Evolutionary conservation across 2,329 filamentous ascomycete genomes (phyloP).

Genomic region (Trichophyton simii): DNA sequence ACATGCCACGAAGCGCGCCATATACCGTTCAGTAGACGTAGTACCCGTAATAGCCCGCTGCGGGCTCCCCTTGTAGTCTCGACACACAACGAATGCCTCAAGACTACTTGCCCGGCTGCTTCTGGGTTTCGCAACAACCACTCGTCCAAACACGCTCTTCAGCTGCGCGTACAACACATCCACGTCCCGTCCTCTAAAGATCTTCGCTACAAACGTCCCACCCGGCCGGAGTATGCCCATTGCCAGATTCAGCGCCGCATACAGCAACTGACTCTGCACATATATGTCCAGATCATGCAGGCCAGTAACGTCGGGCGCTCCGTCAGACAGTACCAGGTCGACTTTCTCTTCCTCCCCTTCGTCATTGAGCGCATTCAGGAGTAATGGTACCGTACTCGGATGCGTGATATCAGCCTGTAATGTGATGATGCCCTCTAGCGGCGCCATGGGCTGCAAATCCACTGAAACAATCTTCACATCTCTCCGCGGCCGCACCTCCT

Average conservation of each 20-base stretch:
- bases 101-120: constrained; percentile 93
- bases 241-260: constrained; percentile 83
- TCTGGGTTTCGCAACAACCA: constrained; percentile 84
- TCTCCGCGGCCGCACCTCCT: constrained; percentile 40
- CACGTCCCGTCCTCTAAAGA: constrained; percentile 90
- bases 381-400: constrained; percentile 80
- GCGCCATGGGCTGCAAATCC: constrained; percentile 90
- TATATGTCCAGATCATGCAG: constrained; percentile 97
- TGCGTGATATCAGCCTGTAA: constrained; percentile 95
- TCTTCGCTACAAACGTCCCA: constrained; percentile 95
- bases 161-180: constrained; percentile 89
- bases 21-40: constrained; percentile 53
- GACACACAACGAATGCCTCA: constrained; percentile 91
- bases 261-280: constrained; percentile 88
- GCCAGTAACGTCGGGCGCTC: constrained; percentile 90
- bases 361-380: constrained; percentile 73
- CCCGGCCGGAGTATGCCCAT: constrained; percentile 85
- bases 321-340: constrained; percentile 88
- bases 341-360: constrained; percentile 42
- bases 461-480: constrained; percentile 92
- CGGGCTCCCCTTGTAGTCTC: constrained; percentile 56
- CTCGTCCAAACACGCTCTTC: constrained; percentile 75
- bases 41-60: not conserved
- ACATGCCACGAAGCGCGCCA: constrained; percentile 93
- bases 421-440: constrained; percentile 81